Evolutionary conservation across 2,329 filamentous ascomycete species (phyloP).

Genomic region (Colletotrichum falcatum): DNA sequence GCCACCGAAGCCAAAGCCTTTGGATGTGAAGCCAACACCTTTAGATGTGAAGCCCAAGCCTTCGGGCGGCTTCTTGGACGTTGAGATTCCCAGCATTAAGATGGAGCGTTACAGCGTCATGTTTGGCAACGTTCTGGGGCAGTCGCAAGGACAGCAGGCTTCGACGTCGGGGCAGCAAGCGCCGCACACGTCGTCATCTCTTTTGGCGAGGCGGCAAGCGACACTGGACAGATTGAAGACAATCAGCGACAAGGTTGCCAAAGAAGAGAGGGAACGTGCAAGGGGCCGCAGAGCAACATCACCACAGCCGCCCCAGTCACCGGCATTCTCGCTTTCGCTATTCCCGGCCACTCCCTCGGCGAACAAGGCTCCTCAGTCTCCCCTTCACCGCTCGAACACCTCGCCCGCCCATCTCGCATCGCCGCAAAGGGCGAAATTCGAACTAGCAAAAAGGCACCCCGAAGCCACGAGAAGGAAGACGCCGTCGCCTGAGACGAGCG

Average conservation of each 20-base stretch:
- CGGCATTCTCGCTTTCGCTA: constrained; percentile 51
- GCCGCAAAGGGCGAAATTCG: constrained; percentile 54
- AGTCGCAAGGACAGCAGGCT: constrained; percentile 44
- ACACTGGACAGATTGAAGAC: constrained; percentile 69
- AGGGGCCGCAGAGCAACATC: constrained; percentile 61
- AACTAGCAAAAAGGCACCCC: constrained; percentile 28
- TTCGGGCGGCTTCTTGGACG: constrained; percentile 66
- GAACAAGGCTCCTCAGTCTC: constrained; percentile 49
- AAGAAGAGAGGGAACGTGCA: constrained; percentile 51
- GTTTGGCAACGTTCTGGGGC: constrained; percentile 80
- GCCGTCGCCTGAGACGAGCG: constrained; percentile 4
- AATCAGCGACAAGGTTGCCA: constrained; percentile 58
- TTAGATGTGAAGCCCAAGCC: too few relatives aligned
- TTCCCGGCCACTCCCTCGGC: constrained; percentile 55
- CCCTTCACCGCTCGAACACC: constrained; percentile 65
- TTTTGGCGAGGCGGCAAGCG: constrained; percentile 69
- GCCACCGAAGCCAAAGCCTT: constrained; percentile 14
- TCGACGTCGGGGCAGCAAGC: constrained; percentile 43
- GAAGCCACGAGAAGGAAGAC: constrained; percentile 20
- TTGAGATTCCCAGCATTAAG: constrained; percentile 83
- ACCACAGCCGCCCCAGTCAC: constrained; percentile 55
- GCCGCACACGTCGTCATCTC: constrained; percentile 48
- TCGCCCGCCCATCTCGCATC: constrained; percentile 63
- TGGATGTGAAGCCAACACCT: too few relatives aligned
- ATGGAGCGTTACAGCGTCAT: constrained; percentile 95